Evolutionary conservation across 306 rosid genomes (phyloP).

Genomic region (Myrica gale): DNA sequence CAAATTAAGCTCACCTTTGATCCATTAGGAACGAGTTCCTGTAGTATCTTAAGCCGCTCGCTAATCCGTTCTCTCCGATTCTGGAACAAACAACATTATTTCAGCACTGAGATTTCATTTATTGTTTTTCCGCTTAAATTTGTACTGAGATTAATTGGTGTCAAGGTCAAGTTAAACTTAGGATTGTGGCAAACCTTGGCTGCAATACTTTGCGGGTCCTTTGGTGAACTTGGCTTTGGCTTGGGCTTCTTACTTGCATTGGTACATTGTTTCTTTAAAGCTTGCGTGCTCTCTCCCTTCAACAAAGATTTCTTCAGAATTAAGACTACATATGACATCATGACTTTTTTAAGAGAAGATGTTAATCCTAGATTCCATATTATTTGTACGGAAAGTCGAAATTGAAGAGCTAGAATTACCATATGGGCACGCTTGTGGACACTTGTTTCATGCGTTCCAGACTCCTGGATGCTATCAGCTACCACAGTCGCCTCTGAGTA

Average conservation of each 20-base stretch:
- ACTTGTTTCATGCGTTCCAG: conserved; percentile 33
- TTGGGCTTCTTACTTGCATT: conserved; percentile 44
- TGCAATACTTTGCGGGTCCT: conserved; percentile 88
- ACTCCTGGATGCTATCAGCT: conserved; percentile 40
- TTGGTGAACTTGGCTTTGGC: conserved; percentile 53
- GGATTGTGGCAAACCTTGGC: conserved; percentile 71
- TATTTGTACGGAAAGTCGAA: background rate
- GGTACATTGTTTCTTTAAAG: conserved; percentile 57
- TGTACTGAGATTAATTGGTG: background rate
- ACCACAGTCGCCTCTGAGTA: conserved; percentile 44
- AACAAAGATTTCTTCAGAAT: conserved; percentile 12
- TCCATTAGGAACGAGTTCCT: conserved; percentile 85
- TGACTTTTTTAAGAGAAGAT: background rate
- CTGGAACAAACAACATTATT: conserved; percentile 57
- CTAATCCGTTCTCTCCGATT: conserved; percentile 94
- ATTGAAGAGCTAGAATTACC: conserved; percentile 36
- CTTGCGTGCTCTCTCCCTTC: conserved; percentile 53
- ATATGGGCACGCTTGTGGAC: conserved; percentile 48
- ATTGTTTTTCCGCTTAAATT: conserved; percentile 19
- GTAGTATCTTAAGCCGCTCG: conserved; percentile 78
- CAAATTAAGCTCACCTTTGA: conserved; percentile 54
- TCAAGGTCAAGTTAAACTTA: conserved; percentile 18
- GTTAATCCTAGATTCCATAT: no score
- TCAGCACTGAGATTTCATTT: conserved; percentile 11
- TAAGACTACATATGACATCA: background rate